Base-by-base conservation (phyloP, 73 alveolate species). In the Symbiodinium pilosum region DNA sequence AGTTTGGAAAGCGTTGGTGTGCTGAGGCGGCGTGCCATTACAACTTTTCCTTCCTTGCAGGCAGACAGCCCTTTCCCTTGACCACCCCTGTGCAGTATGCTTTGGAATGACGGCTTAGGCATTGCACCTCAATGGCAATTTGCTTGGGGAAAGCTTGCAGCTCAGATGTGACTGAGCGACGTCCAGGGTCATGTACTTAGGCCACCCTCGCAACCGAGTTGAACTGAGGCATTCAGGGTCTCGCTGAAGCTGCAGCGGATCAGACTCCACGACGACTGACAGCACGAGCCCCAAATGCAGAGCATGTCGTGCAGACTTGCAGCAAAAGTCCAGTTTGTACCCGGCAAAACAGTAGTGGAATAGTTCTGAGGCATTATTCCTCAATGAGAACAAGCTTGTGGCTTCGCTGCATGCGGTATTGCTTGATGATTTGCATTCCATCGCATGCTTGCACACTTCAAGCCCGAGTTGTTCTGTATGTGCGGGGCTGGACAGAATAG, bases 301-400 rank as follows among this genome's bases (percentile, higher is more conserved):
- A n/a, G n/a, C n/a, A n/a, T n/a, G n/a, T n/a, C n/a, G n/a, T n/a
- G n/a, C n/a, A n/a, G 42, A 43, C 88, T 52, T 43, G 12, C 54
- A 41, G 36, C 43, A 39, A 83, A 9, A n/a, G n/a, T n/a, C n/a
- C 30, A 28, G 24, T 14, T 36, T 24, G n/a, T 12, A 9, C 69
- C 69, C 69, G 69, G 20, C 20, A 9, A 52, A 52, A 52, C 9
- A 12, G 28, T 12, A 52, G 28, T 20, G 20, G 69, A 52, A 52
- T 52, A 12, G n/a, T 30, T 34, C 24, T 26, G 30, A 91, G 96
- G 96, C 87, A 1, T 40, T 91, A 38, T 91, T 91, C 96, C 41
- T 91, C 77, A 91, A 91, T 51, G 96, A 91, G 87, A 91, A 91
- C 96, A 91, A 91, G 64, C 75, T 91, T 28, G 96, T 52, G 32